Base-by-base conservation (phyloP, 495 filamentous ascomycete species). In the Chaetomium tenue region DNA sequence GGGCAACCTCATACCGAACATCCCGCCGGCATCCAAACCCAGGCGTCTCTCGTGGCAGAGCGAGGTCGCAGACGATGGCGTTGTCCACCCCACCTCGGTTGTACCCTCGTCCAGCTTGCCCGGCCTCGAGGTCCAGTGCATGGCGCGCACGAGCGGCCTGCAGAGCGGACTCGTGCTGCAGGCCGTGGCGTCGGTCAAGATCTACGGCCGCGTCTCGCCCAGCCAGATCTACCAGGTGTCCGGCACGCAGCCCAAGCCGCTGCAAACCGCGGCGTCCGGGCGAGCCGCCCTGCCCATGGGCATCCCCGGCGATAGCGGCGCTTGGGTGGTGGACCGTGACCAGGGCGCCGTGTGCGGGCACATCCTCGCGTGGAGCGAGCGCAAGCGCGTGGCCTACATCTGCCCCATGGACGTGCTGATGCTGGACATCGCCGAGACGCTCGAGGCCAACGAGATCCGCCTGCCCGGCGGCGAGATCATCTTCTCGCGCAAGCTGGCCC, bases 341-440 rank as follows among this genome's bases (percentile, higher is more conserved):
- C 80, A 85, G 20, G 91, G 91, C n/a, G 84, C 85, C 33, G 87
- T 96, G 5, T 92, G 90, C 72, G 93, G 93, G 18, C 92, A 97
- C 67, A 90, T 98, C 16, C 80, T 97, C 13, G 93, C 93, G 11
- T 95, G 89, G 86, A 92, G 86, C 60, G 84, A 86, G 58, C 84
- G 84, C 63, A 91, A 85, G 69, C 82, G 84, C 65, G 86, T 88
- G 39, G 90, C 91, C 11, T 97, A 94, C 76, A 92, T 98, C 65
- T 90, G 90, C 62, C 93, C 93, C 3, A 98, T 98, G 93, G 90
- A 98, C 59, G 83, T 97, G 7, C 77, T 95, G 22, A 80, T 97
- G 18, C 82, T 87, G 44, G 93, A 98, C 70, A 97, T 98, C 63
- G 85, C 86, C 22, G 85, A 87, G 50, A 90, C 87, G 1, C 79